A percentile compares a stretch with the other conserved stretches of the same genome.
phyloP scores from a whole-genome alignment of 306 rosid genomes.

The Cucurbita maxima region DNA sequence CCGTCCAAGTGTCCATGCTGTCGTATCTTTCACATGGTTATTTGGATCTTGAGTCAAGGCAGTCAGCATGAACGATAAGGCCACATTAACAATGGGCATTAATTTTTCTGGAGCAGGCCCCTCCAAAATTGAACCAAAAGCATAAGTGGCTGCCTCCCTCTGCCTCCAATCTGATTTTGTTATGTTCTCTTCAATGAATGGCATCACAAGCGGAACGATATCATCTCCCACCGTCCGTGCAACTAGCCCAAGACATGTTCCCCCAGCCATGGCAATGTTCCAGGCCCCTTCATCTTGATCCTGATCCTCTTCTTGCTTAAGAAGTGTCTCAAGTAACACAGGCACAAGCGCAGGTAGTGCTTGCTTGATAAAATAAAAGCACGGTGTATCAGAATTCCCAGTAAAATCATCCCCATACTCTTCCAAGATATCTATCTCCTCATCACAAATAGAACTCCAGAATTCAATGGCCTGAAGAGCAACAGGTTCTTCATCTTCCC shows the following conservation, averaged over 20 bases:
- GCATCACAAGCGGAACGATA: slow-evolving; percentile 68
- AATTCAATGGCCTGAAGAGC: slow-evolving; percentile 93
- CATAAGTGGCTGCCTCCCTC: slow-evolving; percentile 86
- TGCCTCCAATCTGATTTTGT: slow-evolving; percentile 89
- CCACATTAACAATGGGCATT: slow-evolving; percentile 56
- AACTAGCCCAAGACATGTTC: slow-evolving; percentile 85
- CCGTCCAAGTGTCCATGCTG: slow-evolving; percentile 90
- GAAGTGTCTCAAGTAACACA: slow-evolving; percentile 73
- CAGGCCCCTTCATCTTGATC: slow-evolving; percentile 96
- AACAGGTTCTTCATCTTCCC: slow-evolving; percentile 73
- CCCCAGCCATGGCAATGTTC: slow-evolving; percentile 97
- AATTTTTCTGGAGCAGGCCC: slow-evolving; percentile 78
- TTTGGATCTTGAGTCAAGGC: slow-evolving; percentile 61
- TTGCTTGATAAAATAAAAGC: slow-evolving; percentile 81
- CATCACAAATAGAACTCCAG: slow-evolving; percentile 93
- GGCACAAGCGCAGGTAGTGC: slow-evolving; percentile 83
- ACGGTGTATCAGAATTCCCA: slow-evolving; percentile 61
- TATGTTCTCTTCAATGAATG: slow-evolving; percentile 76
- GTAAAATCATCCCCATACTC: slow-evolving; percentile 46
- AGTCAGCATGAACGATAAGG: slow-evolving; percentile 59
- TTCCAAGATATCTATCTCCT: slow-evolving; percentile 77
- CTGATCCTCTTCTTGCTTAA: slow-evolving; percentile 93
- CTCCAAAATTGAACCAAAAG: slow-evolving; percentile 88
- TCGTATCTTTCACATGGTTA: slow-evolving; percentile 89
- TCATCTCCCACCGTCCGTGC: slow-evolving; percentile 84